Evolutionary conservation across 768 basidiomycete species (phyloP), one percentile per base, ranked within the genome.

Genomic region (Brasilioporus rufonigricans): DNA sequence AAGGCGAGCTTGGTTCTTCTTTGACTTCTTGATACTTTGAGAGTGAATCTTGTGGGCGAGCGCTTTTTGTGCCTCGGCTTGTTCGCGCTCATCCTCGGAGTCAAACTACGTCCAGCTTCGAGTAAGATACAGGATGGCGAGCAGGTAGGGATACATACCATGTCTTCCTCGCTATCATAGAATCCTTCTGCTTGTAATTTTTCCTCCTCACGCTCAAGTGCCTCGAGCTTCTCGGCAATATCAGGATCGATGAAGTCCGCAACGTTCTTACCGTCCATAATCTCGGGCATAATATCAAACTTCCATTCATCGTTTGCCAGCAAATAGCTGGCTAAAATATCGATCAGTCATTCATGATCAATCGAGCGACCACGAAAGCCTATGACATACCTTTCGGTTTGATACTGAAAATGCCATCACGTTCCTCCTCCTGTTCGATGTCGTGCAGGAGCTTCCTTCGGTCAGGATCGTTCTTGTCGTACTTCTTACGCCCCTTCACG

Each of bases 221-320:
- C 96, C 66, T 98, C 96, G 44, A 99, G 86, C 74, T 94, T 96
- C 73, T 95, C 95, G 19, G 85, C 86, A 57, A 99, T 98, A 66
- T 99, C 97, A 21, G 93, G 89, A 72, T 98, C 96, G 71, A 98
- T 91, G 58, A 99, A 99, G 77, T 99, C 97, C 23, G 95, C 96
- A 49, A 98, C 75, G 75, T 99, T 99, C 82, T 98, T 98, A 75
- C 97, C 97, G 61, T 98, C 86, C 87, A 93, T 86, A 66, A 99
- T 91, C 71, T 99, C 97, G n/a, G 97, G 97, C n/a, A 98, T 89
- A 60, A 84, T 79, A 66, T 99, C 97, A 75, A 84, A 78, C 77
- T 97, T 99, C 97, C 97, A 99, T 41, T 91, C 87, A 35, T 89
- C 85, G 67, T 97, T 86, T 23, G 84, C 79, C 55, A 99, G 84